phyloP scores from a whole-genome alignment of 495 filamentous ascomycete species.

The Penicillium crystallinum region DNA sequence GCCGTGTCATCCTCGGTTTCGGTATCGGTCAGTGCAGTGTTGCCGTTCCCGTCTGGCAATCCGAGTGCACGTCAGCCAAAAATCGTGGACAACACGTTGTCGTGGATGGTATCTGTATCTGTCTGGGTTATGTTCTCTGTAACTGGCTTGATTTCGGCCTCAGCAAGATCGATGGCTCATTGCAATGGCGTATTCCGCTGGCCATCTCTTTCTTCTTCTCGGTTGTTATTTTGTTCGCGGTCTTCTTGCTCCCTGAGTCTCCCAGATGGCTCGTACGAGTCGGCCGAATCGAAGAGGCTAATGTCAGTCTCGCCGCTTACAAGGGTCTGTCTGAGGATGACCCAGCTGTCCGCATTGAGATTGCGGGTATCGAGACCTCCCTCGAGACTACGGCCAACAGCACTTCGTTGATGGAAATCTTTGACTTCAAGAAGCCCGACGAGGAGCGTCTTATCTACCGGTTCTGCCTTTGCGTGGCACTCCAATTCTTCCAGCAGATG shows the following conservation, averaged over 20 bases:
- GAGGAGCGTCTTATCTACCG: constrained; percentile 24
- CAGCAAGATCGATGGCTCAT: constrained; percentile 24
- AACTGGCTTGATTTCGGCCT: constrained; percentile 42
- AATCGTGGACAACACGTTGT: constrained; percentile 32
- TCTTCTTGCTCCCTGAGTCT: constrained; percentile 59
- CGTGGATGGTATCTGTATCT: constrained; percentile 44
- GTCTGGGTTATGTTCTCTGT: constrained; percentile 40
- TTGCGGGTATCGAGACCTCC: constrained; percentile 29
- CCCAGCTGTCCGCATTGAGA: constrained; percentile 23
- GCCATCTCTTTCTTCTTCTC: constrained; percentile 56
- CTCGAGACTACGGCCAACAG: constrained; percentile 21
- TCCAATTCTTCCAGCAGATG: constrained; percentile 37
- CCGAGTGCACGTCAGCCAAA: constrained; percentile 38
- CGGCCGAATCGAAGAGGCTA: constrained; percentile 50
- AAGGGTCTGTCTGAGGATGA: constrained; percentile 19
- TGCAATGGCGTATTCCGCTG: constrained; percentile 44
- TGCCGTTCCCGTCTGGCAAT: constrained; percentile 47
- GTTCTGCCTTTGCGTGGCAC: constrained; percentile 27
- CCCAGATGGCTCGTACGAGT: constrained; percentile 55
- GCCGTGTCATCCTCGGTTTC: constrained; percentile 41
- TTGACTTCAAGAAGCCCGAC: constrained; percentile 18
- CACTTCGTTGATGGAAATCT: constrained; percentile 4
- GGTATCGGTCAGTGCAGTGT: constrained; percentile 43
- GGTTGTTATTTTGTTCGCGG: constrained; percentile 50
- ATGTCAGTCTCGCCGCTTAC: constrained; percentile 25